Percentiles rank a stretch among this genome's conserved stretches.
phyloP scores from a whole-genome alignment of 1,139 yeast genomes.

The Hemisphaericaspora xylofermentans region DNA sequence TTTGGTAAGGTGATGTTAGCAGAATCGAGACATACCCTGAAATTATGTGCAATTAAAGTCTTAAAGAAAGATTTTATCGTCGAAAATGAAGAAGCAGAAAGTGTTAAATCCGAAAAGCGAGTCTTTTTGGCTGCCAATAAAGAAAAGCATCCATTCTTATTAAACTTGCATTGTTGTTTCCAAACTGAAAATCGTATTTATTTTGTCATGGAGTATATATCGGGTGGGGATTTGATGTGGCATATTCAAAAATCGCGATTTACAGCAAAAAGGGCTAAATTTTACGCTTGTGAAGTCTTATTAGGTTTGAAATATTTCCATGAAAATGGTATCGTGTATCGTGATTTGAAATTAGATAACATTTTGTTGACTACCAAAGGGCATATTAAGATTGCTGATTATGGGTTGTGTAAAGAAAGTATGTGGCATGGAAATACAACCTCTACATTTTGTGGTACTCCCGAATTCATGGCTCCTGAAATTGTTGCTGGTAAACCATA shows the following conservation, averaged over 20 bases:
- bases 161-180: slow-evolving; percentile 91
- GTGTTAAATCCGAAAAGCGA: slow-evolving; percentile 89
- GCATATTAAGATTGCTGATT: slow-evolving; percentile 96
- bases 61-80: slow-evolving; percentile 92
- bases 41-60: slow-evolving; percentile 90
- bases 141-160: slow-evolving; percentile 88
- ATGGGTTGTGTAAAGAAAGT: slow-evolving; percentile 93
- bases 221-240: slow-evolving; percentile 99
- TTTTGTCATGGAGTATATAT: slow-evolving; percentile 96
- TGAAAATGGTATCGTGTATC: slow-evolving; percentile 91
- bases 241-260: slow-evolving; percentile 93
- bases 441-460: slow-evolving; percentile 97
- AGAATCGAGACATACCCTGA: slow-evolving; percentile 76
- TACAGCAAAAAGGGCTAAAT: slow-evolving; percentile 88
- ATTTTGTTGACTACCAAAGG: slow-evolving; percentile 86
- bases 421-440: slow-evolving; percentile 94
- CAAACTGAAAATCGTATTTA: slow-evolving; percentile 97
- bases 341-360: slow-evolving; percentile 94
- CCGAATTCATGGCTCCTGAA: slow-evolving; percentile 99
- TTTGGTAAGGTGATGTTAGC: slow-evolving; percentile 98
- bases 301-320: slow-evolving; percentile 90
- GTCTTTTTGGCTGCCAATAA: slow-evolving; percentile 89
- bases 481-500: slow-evolving; percentile 89
- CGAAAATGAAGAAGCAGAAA: slow-evolving; percentile 93
- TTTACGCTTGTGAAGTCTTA: slow-evolving; percentile 94